Evolutionary conservation across 2,329 filamentous ascomycete species (phyloP), one percentile per base, ranked within the genome.

Genomic region (Fusarium kyushuense): DNA sequence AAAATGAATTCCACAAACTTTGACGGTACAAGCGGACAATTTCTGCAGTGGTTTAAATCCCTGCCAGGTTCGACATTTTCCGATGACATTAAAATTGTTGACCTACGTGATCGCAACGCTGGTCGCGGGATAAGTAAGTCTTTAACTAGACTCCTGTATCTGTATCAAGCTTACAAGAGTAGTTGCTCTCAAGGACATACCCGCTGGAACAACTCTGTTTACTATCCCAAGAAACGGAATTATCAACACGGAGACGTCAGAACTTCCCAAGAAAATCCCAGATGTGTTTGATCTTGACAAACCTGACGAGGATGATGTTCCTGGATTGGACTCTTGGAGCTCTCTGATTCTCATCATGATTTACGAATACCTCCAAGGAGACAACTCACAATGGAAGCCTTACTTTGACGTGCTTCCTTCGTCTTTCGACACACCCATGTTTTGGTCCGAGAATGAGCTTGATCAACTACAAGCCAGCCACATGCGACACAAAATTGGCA

Each of bases 381-480:
- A 72, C 63, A 79, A 70, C 1, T 96, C 93, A 2, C 80, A 79
- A 11, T 97, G 94, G 94, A 87, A 88, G 67, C 84, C 89, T 0
- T 97, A 97, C 78, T 89, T 97, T 69, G 84, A 89, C 58, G 83
- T 97, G 21, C 84, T 97, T 7, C 93, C 93, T 1, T 70, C 75
- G 7, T 74, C 80, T 2, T 97, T 97, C 75, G 88, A 96, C 76
- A 96, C 93, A 3, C 86, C 95, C 68, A 97, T 97, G 92, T 97
- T 94, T 80, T 97, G 94, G 94, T 82, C 86, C 3, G 81, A 85
- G 1, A 80, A 82, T 1, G 93, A 97, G 76, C 83, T 97, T 4
- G 79, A 82, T 1, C 84, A 90, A 72, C 86, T 97, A 11, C 90
- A 95, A 79, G 92, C 90, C 19, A 94, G 92, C 75, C 87, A 92